Evolutionary conservation across 2,329 filamentous ascomycete species (phyloP).

Genomic region (Stachybotrys chlorohalonatus): DNA sequence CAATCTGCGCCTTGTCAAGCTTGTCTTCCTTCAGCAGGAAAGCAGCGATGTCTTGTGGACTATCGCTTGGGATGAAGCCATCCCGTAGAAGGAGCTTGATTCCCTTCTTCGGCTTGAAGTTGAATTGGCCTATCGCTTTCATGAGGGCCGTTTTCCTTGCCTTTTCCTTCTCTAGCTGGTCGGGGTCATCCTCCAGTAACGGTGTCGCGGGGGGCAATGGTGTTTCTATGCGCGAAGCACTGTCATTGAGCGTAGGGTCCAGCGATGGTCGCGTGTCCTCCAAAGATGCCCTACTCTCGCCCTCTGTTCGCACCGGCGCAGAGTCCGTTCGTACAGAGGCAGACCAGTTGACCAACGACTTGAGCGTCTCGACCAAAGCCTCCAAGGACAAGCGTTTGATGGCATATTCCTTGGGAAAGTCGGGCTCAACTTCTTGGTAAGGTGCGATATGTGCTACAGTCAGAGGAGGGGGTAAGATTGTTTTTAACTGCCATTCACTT

Average conservation of each 20-base stretch:
- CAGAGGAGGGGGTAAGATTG: slow-evolving; percentile 78
- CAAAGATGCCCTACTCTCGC: slow-evolving; percentile 26
- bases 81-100: slow-evolving; percentile 76
- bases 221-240: slow-evolving; percentile 52
- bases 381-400: slow-evolving; percentile 87
- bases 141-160: slow-evolving; percentile 85
- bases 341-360: slow-evolving; percentile 91
- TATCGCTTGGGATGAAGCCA: slow-evolving; percentile 76
- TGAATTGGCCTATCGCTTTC: slow-evolving; percentile 86
- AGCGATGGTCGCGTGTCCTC: slow-evolving; percentile 51
- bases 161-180: slow-evolving; percentile 89
- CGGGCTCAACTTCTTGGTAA: slow-evolving; percentile 51
- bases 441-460: slow-evolving; percentile 67
- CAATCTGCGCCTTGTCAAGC: slow-evolving; percentile 84
- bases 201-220: slow-evolving; percentile 56
- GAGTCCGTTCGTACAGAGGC: slow-evolving; percentile 52
- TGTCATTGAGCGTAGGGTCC: slow-evolving; percentile 57
- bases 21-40: slow-evolving; percentile 77
- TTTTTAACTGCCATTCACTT: slow-evolving; percentile 77
- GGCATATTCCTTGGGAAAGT: slow-evolving; percentile 80
- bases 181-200: slow-evolving; percentile 78
- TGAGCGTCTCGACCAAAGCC: slow-evolving; percentile 76
- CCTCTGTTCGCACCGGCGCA: slow-evolving; percentile 18
- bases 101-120: slow-evolving; percentile 94
- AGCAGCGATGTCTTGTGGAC: slow-evolving; percentile 70